Evolutionary conservation across 768 basidiomycete genomes (phyloP).

Genomic region (Russula olivacea): DNA sequence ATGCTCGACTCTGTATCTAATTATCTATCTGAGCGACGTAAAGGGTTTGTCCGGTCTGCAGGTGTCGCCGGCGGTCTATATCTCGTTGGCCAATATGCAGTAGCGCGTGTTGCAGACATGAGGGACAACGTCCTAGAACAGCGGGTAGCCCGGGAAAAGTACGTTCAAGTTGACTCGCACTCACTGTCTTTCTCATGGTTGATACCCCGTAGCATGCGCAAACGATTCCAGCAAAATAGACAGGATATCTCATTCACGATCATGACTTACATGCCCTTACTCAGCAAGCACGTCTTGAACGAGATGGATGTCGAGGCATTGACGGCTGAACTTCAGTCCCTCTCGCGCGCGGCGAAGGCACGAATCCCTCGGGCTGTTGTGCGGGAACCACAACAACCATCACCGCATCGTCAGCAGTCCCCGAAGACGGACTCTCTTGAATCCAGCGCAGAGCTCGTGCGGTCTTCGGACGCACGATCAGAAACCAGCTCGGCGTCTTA

Average conservation of each 20-base stretch:
- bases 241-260: constrained; percentile 73
- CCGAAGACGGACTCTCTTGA: constrained; percentile 30
- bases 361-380: constrained; percentile 18
- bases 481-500: constrained; percentile 41
- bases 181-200: background rate
- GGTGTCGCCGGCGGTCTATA: constrained; percentile 58
- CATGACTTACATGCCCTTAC: constrained; percentile 61
- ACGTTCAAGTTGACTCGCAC: constrained; percentile 30
- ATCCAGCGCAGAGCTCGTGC: constrained; percentile 36
- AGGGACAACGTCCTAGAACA: constrained; percentile 58
- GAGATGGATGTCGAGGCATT: constrained; percentile 74
- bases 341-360: constrained; percentile 34
- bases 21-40: constrained; percentile 47
- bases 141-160: constrained; percentile 63
- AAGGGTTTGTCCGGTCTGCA: constrained; percentile 43
- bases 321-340: constrained; percentile 49
- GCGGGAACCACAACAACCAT: constrained; percentile 11
- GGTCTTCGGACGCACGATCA: constrained; percentile 36
- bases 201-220: constrained; percentile 46
- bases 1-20: constrained; percentile 44
- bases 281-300: constrained; percentile 57
- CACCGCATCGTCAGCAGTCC: constrained; percentile 10
- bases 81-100: constrained; percentile 53
- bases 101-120: constrained; percentile 57
- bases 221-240: constrained; percentile 70